These are phyloP conservation scores for Zelopaecilomyces penicillatus DNA, from an alignment of 2,329 filamentous ascomycete genomes.

Conservation along the genomic window DNA sequence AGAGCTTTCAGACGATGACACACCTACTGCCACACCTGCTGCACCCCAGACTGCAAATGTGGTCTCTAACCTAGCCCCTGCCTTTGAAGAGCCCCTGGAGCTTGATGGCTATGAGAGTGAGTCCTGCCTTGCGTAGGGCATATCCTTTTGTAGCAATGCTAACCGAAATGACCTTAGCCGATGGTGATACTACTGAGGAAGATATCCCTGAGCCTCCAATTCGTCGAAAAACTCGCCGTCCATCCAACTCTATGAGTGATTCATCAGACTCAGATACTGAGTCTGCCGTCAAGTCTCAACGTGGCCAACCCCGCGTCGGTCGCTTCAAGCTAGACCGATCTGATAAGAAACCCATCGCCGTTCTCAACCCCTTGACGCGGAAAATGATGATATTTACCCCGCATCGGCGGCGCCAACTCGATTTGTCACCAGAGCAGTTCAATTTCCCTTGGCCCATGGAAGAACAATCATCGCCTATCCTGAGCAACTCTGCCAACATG, in stretches of 20 bases:
- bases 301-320: constrained; percentile 45
- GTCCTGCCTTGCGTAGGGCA: constrained; percentile 23
- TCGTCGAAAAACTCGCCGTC: constrained; percentile 39
- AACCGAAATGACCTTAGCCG: constrained; percentile 35
- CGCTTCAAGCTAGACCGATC: constrained; percentile 47
- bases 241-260: constrained; percentile 28
- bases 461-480: constrained; percentile 44
- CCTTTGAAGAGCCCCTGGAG: constrained; percentile 30
- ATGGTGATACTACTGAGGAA: constrained; percentile 55
- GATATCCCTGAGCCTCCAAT: constrained; percentile 44
- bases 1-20: constrained; percentile 32
- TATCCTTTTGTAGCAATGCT: constrained; percentile 21
- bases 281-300: constrained; percentile 36
- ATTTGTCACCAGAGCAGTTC: constrained; percentile 48
- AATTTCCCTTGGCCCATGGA: constrained; percentile 38
- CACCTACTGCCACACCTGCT: constrained; percentile 34
- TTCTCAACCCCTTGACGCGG: constrained; percentile 47
- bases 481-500: constrained; percentile 61
- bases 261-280: constrained; percentile 44
- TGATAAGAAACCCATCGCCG: constrained; percentile 49
- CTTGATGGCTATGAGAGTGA: constrained; percentile 54
- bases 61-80: constrained; percentile 17
- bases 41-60: constrained; percentile 20
- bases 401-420: constrained; percentile 38
- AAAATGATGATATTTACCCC: constrained; percentile 59